phyloP scores from a whole-genome alignment of 2,329 filamentous ascomycete species.

The Trichoderma asperellum region DNA sequence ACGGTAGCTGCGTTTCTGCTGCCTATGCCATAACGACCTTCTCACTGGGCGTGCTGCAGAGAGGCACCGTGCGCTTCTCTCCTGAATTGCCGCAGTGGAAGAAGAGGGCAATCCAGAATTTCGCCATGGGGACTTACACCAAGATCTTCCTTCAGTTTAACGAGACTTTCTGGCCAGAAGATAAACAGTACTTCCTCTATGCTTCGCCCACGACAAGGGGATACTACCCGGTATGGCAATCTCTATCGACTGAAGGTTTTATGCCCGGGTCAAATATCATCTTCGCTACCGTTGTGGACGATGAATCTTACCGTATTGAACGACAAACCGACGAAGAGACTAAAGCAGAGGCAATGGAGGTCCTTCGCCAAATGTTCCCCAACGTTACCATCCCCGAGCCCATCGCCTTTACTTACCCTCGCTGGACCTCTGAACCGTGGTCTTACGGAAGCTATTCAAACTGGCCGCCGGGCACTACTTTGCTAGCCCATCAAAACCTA shows the following conservation, averaged over 20 bases:
- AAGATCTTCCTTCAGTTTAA: conserved; percentile 74
- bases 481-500: conserved; percentile 70
- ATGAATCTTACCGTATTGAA: conserved; percentile 62
- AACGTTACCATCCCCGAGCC: conserved; percentile 61
- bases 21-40: conserved; percentile 70
- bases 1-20: conserved; percentile 61
- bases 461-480: conserved; percentile 65
- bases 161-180: conserved; percentile 63
- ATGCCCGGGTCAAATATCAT: conserved; percentile 65
- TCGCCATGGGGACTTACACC: conserved; percentile 72
- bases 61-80: conserved; percentile 60
- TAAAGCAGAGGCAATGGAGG: conserved; percentile 58
- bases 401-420: conserved; percentile 62
- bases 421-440: conserved; percentile 42
- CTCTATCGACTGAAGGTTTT: conserved; percentile 61
- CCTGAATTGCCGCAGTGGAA: conserved; percentile 68
- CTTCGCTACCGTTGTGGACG: conserved; percentile 64
- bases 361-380: conserved; percentile 65
- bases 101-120: conserved; percentile 62
- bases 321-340: conserved; percentile 62
- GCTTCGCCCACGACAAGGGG: conserved; percentile 48
- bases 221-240: conserved; percentile 65
- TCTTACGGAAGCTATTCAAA: conserved; percentile 67
- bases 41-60: conserved; percentile 69
- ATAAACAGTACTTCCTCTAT: conserved; percentile 51